Base-by-base conservation (phyloP, 345 rosid species). In the Viola odorata region DNA sequence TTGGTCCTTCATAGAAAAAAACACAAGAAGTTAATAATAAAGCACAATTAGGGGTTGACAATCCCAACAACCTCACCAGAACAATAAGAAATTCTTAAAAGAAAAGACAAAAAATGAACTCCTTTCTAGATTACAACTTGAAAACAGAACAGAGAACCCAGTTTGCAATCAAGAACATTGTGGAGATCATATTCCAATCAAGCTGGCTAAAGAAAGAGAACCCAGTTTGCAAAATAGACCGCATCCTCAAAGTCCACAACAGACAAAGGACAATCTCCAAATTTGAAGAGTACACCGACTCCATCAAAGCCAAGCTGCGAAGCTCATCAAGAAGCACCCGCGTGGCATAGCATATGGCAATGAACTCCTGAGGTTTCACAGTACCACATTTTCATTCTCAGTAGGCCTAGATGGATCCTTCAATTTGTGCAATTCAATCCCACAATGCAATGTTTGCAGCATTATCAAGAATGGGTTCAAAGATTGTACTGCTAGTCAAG, bases 131-230 rank as follows among this genome's bases (percentile, higher is more conserved):
- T 23, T 23, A 23, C 32, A 23, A 23, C 32, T 23, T 23, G 32
- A 23, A 0, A 23, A 23, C 91, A 11, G 95, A 88, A 65, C 73
- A 85, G 64, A 80, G 84, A 42, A 73, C 83, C 1, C 85, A 81
- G 58, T 91, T 85, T 60, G 80, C 91, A 49, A 85, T 91, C 87
- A 85, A 85, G 85, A 83, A 85, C 84, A 85, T 87, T 64, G 91
- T 85, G 73, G 95, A 87, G 69, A 87, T 87, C 78, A 87, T 87
- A 65, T 87, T 87, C 83, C 87, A 87, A 49, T 87, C 95, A 59
- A 88, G 95, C 78, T 85, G 95, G 95, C 68, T 88, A 49, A 88
- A 83, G 80, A 85, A 85, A 65, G 75, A 85, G 58, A 53, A 76
- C 12, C 84, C 95, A 12, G 61, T 84, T 64, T 85, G 89, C 78